A percentile compares a stretch with the other conserved stretches of the same genome.
phyloP scores from a whole-genome alignment of 169 alveolate species.

The Eimeria sp. region DNA sequence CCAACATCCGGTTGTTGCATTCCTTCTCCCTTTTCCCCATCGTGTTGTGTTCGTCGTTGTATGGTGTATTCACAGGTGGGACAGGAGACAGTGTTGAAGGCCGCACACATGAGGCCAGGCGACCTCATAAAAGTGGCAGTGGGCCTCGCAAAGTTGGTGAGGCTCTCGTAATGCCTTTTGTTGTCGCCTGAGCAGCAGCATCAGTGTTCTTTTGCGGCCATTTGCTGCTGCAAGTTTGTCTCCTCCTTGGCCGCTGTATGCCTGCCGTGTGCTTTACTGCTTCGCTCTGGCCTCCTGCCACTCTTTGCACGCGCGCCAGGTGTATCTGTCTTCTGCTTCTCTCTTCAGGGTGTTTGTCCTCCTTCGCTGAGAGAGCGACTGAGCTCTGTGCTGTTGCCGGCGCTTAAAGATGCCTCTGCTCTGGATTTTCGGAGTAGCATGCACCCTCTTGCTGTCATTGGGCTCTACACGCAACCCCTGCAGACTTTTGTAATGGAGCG shows the following conservation, averaged over 20 bases:
- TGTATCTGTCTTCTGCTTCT: not conserved
- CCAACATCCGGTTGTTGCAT: not conserved
- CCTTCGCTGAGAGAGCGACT: slow-evolving; percentile 85
- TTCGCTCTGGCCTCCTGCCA: not conserved
- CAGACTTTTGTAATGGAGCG: slow-evolving; percentile 88
- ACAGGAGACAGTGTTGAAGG: slow-evolving; percentile 68
- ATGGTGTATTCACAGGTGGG: slow-evolving; percentile 37
- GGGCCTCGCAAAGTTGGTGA: slow-evolving; percentile 44
- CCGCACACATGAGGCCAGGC: slow-evolving; percentile 37
- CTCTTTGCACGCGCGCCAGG: not conserved
- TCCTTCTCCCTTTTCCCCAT: not conserved
- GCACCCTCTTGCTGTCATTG: slow-evolving; percentile 87
- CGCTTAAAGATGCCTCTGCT: slow-evolving; percentile 87
- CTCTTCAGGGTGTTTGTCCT: slow-evolving; percentile 57
- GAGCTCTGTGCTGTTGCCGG: slow-evolving; percentile 86
- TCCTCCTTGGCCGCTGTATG: not conserved
- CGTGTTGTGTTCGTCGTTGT: not conserved
- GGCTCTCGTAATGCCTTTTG: not conserved
- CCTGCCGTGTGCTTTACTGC: not conserved
- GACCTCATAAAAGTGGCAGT: slow-evolving; percentile 51
- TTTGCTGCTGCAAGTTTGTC: not conserved
- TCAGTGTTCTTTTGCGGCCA: not conserved
- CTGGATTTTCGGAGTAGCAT: slow-evolving; percentile 90
- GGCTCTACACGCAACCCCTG: slow-evolving; percentile 88
- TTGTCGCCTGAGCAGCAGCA: not conserved